These are phyloP conservation scores for Panicum miliaceum DNA, from an alignment of 176 grass and related monocot genomes.

Conservation along the genomic window DNA sequence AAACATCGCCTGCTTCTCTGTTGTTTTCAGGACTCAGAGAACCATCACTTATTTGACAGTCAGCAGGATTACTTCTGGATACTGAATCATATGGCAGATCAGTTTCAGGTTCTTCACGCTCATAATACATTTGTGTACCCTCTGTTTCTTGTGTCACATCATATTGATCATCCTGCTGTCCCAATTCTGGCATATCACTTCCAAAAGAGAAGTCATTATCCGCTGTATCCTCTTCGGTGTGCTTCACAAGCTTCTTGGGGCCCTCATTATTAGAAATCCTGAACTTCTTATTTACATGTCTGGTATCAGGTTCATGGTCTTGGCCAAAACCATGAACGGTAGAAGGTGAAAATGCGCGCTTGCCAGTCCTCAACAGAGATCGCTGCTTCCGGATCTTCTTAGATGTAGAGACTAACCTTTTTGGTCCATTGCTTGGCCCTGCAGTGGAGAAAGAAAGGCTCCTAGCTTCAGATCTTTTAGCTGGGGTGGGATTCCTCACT, in stretches of 20 bases:
- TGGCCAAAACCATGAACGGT: slow-evolving; percentile 42
- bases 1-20: slow-evolving; percentile 9
- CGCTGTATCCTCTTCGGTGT: slow-evolving; percentile 52
- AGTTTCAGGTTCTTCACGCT: slow-evolving; percentile 47
- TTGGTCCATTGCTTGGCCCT: slow-evolving; percentile 41
- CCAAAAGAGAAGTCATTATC: slow-evolving; percentile 49
- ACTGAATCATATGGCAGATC: slow-evolving; percentile 48
- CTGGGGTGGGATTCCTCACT: slow-evolving; percentile 28
- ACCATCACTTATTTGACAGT: slow-evolving; percentile 42
- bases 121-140: slow-evolving; percentile 36
- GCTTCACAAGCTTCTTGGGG: slow-evolving; percentile 38
- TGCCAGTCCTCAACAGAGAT: slow-evolving; percentile 60
- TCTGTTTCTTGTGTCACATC: slow-evolving; percentile 41
- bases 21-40: slow-evolving; percentile 45
- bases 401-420: slow-evolving; percentile 37
- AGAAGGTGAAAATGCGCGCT: slow-evolving; percentile 50
- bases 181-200: slow-evolving; percentile 45
- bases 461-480: slow-evolving; percentile 33
- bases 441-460: slow-evolving; percentile 36
- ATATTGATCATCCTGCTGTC: slow-evolving; percentile 36
- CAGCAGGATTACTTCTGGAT: slow-evolving; percentile 41
- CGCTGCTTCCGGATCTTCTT: slow-evolving; percentile 73
- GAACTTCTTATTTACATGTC: slow-evolving; percentile 51
- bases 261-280: slow-evolving; percentile 28
- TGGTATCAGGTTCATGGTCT: slow-evolving; percentile 38